A percentile compares a stretch with the other conserved stretches of the same genome.
phyloP scores from a whole-genome alignment of 345 rosid genomes.

The Punica granatum region DNA sequence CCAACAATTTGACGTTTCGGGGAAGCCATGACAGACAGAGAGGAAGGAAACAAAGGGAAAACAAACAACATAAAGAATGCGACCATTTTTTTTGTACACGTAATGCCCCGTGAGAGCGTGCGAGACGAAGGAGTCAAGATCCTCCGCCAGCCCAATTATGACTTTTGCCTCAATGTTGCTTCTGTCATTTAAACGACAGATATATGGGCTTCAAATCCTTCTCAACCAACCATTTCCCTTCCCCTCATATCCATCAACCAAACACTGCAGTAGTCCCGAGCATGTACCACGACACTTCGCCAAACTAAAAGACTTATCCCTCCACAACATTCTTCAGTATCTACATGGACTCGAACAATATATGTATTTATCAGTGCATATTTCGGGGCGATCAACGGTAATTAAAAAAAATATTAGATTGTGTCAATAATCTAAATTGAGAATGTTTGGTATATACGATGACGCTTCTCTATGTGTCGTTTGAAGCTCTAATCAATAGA shows the following conservation, averaged over 20 bases:
- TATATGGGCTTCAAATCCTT: background rate
- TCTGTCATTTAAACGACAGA: conserved; percentile 1
- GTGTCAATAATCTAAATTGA: background rate
- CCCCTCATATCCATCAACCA: background rate
- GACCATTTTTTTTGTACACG: background rate
- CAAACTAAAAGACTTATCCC: too few species aligned
- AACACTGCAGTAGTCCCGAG: background rate
- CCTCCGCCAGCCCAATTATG: conserved; percentile 37
- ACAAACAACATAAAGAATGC: background rate
- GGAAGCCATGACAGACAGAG: background rate
- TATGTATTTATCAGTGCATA: too few species aligned
- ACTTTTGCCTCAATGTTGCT: conserved; percentile 20
- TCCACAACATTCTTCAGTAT: too few species aligned
- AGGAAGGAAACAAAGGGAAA: background rate
- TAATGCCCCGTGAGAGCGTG: background rate
- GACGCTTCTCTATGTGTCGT: too few species aligned
- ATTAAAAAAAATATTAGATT: too few species aligned
- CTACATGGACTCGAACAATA: too few species aligned
- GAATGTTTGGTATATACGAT: too few species aligned
- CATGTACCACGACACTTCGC: too few species aligned
- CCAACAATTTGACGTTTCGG: too few species aligned
- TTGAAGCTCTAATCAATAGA: too few species aligned
- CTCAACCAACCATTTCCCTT: background rate
- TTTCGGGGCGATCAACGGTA: too few species aligned
- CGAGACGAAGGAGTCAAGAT: background rate